Evolutionary conservation across 345 rosid species (phyloP).

Genomic region (Brassica nigra): DNA sequence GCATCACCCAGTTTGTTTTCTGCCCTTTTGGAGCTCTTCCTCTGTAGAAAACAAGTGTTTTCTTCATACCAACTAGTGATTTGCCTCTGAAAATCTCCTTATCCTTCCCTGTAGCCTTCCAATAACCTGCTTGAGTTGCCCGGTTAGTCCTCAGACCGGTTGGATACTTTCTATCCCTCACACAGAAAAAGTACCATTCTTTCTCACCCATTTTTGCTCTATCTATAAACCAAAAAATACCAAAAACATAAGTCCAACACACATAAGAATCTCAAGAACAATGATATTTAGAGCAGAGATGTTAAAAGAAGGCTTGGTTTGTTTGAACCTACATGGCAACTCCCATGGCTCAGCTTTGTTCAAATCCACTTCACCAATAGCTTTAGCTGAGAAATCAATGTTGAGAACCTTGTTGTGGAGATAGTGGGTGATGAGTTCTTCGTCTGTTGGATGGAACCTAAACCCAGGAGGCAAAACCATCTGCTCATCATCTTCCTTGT

Average conservation of each 20-base stretch:
- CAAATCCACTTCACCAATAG: constrained; percentile 91
- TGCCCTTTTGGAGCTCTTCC: constrained; percentile 95
- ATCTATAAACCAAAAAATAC: constrained; percentile 47
- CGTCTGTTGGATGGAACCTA: constrained; percentile 92
- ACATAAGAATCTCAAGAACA: background rate
- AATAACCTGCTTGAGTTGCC: constrained; percentile 87
- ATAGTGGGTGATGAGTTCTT: constrained; percentile 89
- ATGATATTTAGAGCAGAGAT: background rate
- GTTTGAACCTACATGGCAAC: constrained; percentile 60
- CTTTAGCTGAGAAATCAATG: constrained; percentile 56
- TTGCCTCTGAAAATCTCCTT: constrained; percentile 74
- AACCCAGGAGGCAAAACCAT: constrained; percentile 93
- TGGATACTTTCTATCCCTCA: constrained; percentile 89
- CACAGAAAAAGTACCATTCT: constrained; percentile 95
- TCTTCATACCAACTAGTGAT: constrained; percentile 89
- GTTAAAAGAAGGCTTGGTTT: constrained; percentile 18
- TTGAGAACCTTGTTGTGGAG: constrained; percentile 70
- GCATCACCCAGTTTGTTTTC: constrained; percentile 93
- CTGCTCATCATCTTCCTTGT: constrained; percentile 60
- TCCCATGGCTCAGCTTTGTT: constrained; percentile 99
- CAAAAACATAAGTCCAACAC: background rate
- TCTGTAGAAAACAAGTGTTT: constrained; percentile 83
- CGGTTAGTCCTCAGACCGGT: constrained; percentile 86
- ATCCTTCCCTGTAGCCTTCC: constrained; percentile 98
- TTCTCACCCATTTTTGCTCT: constrained; percentile 96